Evolutionary conservation across 495 filamentous ascomycete genomes (phyloP), one percentile per base, ranked within the genome.

Genomic region (Daldinia vernicosa): DNA sequence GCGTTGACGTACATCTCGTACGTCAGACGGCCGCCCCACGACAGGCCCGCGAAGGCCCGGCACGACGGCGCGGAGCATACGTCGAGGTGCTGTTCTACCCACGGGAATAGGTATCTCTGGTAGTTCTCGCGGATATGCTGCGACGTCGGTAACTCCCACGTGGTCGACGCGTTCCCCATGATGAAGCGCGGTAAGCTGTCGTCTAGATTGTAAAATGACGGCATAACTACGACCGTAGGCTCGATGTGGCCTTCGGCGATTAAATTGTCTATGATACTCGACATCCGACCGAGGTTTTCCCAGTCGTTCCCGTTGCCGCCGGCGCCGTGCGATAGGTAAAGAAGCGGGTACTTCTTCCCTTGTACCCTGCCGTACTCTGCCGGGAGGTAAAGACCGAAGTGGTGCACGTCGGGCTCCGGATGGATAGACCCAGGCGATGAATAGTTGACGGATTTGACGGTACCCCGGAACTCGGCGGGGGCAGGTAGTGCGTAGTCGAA

Each of bases 1-100:
- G 76, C 76, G 58, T 78, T 77, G 37, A 76, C 72, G 66, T 67
- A 77, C 76, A 78, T 78, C 72, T 78, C 76, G 66, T 78, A 77
- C 51, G 76, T 67, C 4, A 78, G 69, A 2, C 76, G 70, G 19
- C 75, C 76, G 57, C 76, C 76, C 75, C 74, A 74, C 32, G 67
- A 72, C 12, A 78, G 51, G 4, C 76, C 76, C 28, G 76, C 76
- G 57, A 77, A 78, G 30, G 76, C 76, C 22, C 76, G 76, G 35
- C 76, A 77, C 22, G 59, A 57, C 6, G 76, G 65, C 50, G 72
- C 62, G 6, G 26, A 53, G 45, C 75, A 77, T 1, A 78, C 76
- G 14, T 74, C 33, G 9, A 63, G 59, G 58, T 74, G 43, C 35
- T 45, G 11, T 30, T 74, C 75, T 11, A 78, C 75, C 66, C 67